phyloP scores from a whole-genome alignment of 768 basidiomycete genomes.

The Collybiopsis luxurians region DNA sequence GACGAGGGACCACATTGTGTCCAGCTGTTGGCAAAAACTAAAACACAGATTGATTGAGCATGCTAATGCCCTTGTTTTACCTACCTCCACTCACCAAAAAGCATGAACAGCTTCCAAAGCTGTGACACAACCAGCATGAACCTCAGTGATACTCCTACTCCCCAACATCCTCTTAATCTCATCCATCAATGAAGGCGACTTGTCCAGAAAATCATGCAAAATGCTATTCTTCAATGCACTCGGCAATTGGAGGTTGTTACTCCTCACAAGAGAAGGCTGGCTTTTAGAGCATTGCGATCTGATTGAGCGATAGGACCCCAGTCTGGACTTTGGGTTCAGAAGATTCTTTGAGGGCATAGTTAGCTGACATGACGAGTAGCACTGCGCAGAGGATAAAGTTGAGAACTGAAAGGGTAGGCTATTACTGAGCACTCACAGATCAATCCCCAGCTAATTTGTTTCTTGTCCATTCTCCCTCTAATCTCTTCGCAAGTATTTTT shows the following conservation, averaged over 20 bases:
- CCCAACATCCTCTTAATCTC: constrained; percentile 61
- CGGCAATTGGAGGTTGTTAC: constrained; percentile 74
- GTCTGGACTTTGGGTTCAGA: constrained; percentile 45
- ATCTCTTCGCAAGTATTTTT: no score
- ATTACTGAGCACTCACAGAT: constrained; percentile 61
- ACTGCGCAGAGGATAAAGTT: constrained; percentile 32
- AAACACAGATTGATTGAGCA: no score
- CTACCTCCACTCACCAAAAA: constrained; percentile 62
- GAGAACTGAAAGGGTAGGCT: not conserved
- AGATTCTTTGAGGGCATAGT: constrained; percentile 43
- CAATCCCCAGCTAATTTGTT: no score
- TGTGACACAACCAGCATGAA: constrained; percentile 80
- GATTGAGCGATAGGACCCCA: constrained; percentile 57
- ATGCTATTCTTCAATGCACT: constrained; percentile 72
- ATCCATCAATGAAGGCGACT: constrained; percentile 70
- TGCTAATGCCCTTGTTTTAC: no score
- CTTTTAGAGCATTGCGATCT: constrained; percentile 71
- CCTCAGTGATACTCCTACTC: constrained; percentile 65
- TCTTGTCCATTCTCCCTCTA: no score
- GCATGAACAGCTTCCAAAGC: constrained; percentile 76
- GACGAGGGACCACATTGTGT: constrained; percentile 57
- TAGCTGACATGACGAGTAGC: constrained; percentile 76
- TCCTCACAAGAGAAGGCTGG: constrained; percentile 57
- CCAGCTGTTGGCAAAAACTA: constrained; percentile 68
- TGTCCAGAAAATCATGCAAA: constrained; percentile 72